Evolutionary conservation across 2,329 filamentous ascomycete genomes (phyloP), one percentile per base, ranked within the genome.

Genomic region (Botryotinia narcissicola): DNA sequence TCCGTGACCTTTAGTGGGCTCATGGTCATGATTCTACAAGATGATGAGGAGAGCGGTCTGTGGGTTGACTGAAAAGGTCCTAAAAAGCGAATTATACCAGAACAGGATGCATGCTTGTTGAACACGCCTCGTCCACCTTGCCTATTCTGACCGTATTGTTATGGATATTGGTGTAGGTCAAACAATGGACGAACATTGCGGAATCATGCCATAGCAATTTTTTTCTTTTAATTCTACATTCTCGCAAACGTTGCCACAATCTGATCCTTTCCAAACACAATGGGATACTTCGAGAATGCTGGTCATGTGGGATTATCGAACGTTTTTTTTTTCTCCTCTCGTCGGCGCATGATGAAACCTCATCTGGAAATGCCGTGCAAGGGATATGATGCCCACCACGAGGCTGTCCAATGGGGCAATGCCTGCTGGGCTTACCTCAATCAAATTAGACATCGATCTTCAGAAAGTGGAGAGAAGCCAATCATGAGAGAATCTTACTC

Each of bases 101-200:
- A 68, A 32, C 35, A 42, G 29, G 25, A 51, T n/a, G 48, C 40
- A 18, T 57, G 35, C 64, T 37, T 29, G 48, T n/a, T 54, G 7
- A 25, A 57, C 48, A 42, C 16, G 37, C n/a, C 18, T 68, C 48
- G 64, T 44, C 10, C 46, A 37, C 35, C 64, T 25, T 57, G 48
- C 48, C n/a, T 42, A 10, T 57, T 37, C 10, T 42, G 22, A 57
- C n/a, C 40, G n/a, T 10, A 4, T 7, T 25, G 37, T 42, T 68
- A 25, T 57, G n/a, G 37, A 57, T 6, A 69, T 42, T 42, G 48
- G 64, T 69, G 37, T 37, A 40, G 10, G 51, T 69, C 42, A 57
- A 68, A 69, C 37, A 42, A 68, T 68, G 48, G 66, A 57, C 66
- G 66, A 68, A 68, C 35, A 14, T 68, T n/a, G 37, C 32, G 32